Percentiles rank a stretch among this genome's conserved stretches.
Conservation (phyloP, 1,284 basidiomycete genomes). For the Tausonia pullulans region DNA sequence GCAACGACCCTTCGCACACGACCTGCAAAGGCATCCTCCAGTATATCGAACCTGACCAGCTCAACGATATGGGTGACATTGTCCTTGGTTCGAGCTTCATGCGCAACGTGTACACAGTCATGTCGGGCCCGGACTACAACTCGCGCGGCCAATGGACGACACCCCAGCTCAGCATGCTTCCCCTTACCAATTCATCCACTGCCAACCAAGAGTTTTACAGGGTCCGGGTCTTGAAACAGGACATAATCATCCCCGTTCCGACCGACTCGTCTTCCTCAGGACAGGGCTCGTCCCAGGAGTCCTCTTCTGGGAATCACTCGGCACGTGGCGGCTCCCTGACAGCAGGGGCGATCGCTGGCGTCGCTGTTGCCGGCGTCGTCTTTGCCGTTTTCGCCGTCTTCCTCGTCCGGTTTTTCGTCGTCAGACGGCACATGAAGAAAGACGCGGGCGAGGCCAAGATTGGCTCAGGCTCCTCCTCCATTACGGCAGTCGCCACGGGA, state of each 20-base stretch:
- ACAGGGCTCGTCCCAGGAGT: neutral
- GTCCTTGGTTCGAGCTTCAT: constrained; percentile 54
- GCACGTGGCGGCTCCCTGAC: constrained; percentile 13
- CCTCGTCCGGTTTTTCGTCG: constrained; percentile 42
- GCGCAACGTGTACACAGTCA: constrained; percentile 44
- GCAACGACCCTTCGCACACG: constrained; percentile 36
- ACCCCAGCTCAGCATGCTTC: constrained; percentile 48
- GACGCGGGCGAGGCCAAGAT: neutral
- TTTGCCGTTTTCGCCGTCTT: constrained; percentile 48
- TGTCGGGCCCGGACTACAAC: constrained; percentile 12
- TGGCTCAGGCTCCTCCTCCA: too few species aligned
- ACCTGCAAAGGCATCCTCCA: constrained; percentile 38
- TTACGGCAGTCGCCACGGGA: too few species aligned
- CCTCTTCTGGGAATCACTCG: neutral
- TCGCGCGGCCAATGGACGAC: constrained; percentile 3
- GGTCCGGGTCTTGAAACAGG: constrained; percentile 49
- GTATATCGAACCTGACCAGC: neutral
- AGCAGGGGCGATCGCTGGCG: constrained; percentile 10
- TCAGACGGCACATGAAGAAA: constrained; percentile 24
- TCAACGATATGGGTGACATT: constrained; percentile 39
- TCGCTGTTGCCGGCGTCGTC: constrained; percentile 49
- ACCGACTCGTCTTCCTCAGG: constrained; percentile 27
- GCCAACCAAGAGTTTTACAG: constrained; percentile 54
- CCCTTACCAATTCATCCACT: constrained; percentile 46
- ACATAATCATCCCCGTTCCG: neutral